A percentile compares a stretch with the other conserved stretches of the same genome.
phyloP scores from a whole-genome alignment of 2,329 filamentous ascomycete species.

The Cucurbitaria berberidis region DNA sequence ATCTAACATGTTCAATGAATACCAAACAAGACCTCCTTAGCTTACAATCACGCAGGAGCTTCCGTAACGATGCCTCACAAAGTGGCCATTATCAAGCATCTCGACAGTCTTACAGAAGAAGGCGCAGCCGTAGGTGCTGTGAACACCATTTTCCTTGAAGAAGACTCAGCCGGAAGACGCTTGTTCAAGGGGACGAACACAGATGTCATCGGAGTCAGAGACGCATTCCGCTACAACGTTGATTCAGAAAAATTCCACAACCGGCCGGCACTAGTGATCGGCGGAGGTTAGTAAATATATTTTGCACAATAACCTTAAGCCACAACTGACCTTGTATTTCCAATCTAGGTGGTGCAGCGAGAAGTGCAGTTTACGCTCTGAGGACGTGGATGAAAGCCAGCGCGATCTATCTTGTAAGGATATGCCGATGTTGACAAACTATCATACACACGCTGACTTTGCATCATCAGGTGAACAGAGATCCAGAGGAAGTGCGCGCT shows the following conservation, averaged over 20 bases:
- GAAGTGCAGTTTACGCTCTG: constrained; percentile 77
- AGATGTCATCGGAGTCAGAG: constrained; percentile 77
- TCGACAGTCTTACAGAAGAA: constrained; percentile 76
- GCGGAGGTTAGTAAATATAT: constrained; percentile 57
- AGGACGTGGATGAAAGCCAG: constrained; percentile 71
- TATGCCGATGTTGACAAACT: background rate
- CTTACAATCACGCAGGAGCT: constrained; percentile 57
- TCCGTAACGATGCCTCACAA: constrained; percentile 87
- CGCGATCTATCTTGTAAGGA: constrained; percentile 68
- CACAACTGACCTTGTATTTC: background rate
- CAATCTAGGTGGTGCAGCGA: constrained; percentile 67
- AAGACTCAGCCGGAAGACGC: constrained; percentile 55
- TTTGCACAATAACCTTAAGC: background rate
- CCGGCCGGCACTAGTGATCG: constrained; percentile 73
- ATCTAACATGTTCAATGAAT: background rate
- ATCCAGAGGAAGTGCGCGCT: constrained; percentile 68
- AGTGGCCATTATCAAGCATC: constrained; percentile 73
- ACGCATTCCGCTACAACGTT: constrained; percentile 65
- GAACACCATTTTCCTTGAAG: constrained; percentile 76
- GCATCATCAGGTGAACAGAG: constrained; percentile 65
- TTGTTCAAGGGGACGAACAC: constrained; percentile 78
- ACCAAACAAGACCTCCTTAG: background rate
- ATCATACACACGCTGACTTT: background rate
- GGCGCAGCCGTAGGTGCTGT: constrained; percentile 76
- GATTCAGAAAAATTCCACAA: constrained; percentile 59